A percentile compares a stretch with the other conserved stretches of the same genome.
These are phyloP conservation scores for Bacterosira constricta DNA, from an alignment of 108 stramenopile genomes.

Conservation along the genomic window DNA sequence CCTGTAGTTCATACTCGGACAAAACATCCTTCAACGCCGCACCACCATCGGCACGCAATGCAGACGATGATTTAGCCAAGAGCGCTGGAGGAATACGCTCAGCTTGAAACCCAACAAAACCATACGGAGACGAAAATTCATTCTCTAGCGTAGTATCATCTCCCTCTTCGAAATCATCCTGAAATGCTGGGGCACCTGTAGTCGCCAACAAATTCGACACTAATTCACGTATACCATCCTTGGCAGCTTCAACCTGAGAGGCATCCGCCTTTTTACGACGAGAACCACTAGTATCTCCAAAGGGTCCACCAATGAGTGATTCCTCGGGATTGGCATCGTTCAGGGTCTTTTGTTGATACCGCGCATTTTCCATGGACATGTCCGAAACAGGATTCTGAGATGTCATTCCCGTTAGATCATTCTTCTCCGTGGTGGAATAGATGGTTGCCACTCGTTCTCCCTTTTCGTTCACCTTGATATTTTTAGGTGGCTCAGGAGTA, in stretches of 20 bases:
- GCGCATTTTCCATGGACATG: slow-evolving; percentile 34
- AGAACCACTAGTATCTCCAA: slow-evolving; percentile 37
- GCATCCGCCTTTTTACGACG: slow-evolving; percentile 43
- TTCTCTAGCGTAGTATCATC: slow-evolving; percentile 5
- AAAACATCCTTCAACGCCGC: slow-evolving; percentile 68
- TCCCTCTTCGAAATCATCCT: slow-evolving; percentile 48
- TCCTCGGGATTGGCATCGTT: slow-evolving; percentile 19
- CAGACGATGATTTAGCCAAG: slow-evolving; percentile 56
- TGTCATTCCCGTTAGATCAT: slow-evolving; percentile 78
- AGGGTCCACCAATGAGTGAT: slow-evolving; percentile 46
- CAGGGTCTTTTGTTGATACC: slow-evolving; percentile 14
- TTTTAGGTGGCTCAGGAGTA: slow-evolving; percentile 64
- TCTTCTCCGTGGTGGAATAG: slow-evolving; percentile 79
- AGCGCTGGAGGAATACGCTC: slow-evolving; percentile 62
- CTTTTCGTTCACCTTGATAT: slow-evolving; percentile 66
- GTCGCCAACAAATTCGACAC: slow-evolving; percentile 64
- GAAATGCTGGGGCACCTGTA: slow-evolving; percentile 86
- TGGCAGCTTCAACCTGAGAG: slow-evolving; percentile 66
- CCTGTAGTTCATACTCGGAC: slow-evolving; percentile 77
- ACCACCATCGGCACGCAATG: slow-evolving; percentile 67
- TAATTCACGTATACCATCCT: slow-evolving; percentile 64
- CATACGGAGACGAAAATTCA: slow-evolving; percentile 52
- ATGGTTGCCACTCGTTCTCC: slow-evolving; percentile 84
- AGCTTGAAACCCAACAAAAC: slow-evolving; percentile 82
- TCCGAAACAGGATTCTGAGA: slow-evolving; percentile 10